Conservation (phyloP, 2,329 filamentous ascomycete genomes). For the Colletotrichum phormii region DNA sequence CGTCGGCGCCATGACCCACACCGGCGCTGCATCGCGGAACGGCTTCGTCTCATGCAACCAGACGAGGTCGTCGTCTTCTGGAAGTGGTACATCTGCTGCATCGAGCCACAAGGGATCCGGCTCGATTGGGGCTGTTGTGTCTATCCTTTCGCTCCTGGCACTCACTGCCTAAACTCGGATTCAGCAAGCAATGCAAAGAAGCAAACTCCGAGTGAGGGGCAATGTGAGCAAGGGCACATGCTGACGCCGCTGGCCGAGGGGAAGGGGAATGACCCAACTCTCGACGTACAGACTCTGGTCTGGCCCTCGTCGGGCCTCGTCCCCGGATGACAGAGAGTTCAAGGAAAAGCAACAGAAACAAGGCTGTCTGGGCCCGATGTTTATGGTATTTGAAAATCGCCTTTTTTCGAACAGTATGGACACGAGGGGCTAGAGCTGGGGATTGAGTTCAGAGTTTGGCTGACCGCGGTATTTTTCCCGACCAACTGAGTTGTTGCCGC, state of each 20-base stretch:
- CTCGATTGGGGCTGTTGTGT: neutral
- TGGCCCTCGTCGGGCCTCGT: neutral
- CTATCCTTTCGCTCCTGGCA: conserved; percentile 20
- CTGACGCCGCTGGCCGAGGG: too few species aligned
- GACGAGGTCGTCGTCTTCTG: conserved; percentile 1
- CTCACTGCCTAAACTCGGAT: neutral
- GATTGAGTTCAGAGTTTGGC: neutral
- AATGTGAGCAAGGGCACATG: neutral
- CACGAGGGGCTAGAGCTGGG: neutral
- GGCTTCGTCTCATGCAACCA: conserved; percentile 72
- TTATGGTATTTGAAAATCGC: neutral
- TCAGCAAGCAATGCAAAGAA: too few species aligned
- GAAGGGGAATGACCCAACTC: neutral
- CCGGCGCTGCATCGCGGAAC: conserved; percentile 72
- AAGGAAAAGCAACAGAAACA: neutral
- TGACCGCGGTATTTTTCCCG: neutral
- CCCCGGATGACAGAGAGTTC: neutral
- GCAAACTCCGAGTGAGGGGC: neutral
- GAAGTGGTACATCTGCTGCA: neutral
- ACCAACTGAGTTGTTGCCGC: neutral
- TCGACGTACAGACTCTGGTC: neutral
- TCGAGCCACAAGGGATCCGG: neutral
- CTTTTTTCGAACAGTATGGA: neutral
- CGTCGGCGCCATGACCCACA: conserved; percentile 77
- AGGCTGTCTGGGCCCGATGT: neutral